phyloP scores from a whole-genome alignment of 371 early-diverging fungal genomes.

The Actinomucor elegans region DNA sequence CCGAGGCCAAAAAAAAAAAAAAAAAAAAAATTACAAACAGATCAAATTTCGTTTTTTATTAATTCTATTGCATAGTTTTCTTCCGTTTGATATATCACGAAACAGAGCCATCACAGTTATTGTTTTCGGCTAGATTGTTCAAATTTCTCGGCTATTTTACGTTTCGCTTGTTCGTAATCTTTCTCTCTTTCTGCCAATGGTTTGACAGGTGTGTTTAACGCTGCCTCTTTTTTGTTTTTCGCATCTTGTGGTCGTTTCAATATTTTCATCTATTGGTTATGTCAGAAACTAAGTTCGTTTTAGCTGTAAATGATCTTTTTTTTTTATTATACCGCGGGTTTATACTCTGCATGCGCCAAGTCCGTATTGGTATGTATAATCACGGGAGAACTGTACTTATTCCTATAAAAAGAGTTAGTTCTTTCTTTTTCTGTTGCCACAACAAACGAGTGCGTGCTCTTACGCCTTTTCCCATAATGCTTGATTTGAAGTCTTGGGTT shows the following conservation, averaged over 20 bases:
- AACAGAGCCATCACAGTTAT: no score
- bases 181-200: conserved; percentile 30
- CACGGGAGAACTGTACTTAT: conserved; percentile 16
- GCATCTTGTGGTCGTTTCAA: conserved; percentile 19
- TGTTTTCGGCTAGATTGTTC: no score
- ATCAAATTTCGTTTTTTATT: no score
- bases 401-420: conserved; percentile 11
- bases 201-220: conserved; percentile 4
- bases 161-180: conserved; percentile 27
- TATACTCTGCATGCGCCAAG: conserved; percentile 25
- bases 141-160: conserved; percentile 25
- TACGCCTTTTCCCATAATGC: conserved; percentile 39
- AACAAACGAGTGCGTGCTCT: no score
- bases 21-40: no score
- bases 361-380: conserved; percentile 24
- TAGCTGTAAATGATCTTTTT: neutral
- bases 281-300: neutral
- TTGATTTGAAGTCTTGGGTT: conserved; percentile 16
- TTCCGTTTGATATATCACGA: no score
- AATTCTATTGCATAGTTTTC: no score
- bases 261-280: conserved; percentile 17
- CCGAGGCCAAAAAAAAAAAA: no score
- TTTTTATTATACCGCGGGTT: conserved; percentile 30
- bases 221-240: neutral
- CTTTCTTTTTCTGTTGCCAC: no score